Percentiles rank a stretch among this genome's conserved stretches.
Evolutionary conservation across 352 stramenopile species (phyloP).

Genomic region (Pythium oligandrum): DNA sequence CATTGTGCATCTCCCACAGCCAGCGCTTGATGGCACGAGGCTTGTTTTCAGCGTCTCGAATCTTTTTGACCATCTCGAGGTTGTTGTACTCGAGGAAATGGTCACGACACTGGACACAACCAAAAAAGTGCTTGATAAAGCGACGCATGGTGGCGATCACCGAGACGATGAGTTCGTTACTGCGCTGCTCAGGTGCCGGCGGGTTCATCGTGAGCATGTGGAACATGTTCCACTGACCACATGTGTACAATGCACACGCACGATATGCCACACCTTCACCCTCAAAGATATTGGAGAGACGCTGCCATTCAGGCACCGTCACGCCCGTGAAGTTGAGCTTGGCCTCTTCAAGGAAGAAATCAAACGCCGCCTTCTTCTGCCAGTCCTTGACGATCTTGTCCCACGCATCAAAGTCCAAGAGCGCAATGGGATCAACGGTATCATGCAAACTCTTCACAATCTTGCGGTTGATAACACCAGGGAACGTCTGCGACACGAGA

Average conservation of each 20-base stretch:
- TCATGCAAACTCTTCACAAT: conserved; percentile 48
- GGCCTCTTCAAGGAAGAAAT: conserved; percentile 53
- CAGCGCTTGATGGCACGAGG: conserved; percentile 59
- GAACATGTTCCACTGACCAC: conserved; percentile 85
- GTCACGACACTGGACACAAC: conserved; percentile 69
- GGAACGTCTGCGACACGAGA: conserved; percentile 68
- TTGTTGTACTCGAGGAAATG: conserved; percentile 80
- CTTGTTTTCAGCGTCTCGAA: conserved; percentile 65
- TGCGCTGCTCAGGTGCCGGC: conserved; percentile 28
- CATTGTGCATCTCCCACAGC: conserved; percentile 85
- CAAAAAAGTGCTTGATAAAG: conserved; percentile 86
- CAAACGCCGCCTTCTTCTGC: conserved; percentile 41
- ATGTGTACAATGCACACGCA: conserved; percentile 76
- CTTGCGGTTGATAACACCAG: conserved; percentile 66
- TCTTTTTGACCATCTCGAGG: conserved; percentile 56
- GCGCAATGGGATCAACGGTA: conserved; percentile 36
- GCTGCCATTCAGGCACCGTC: conserved; percentile 60
- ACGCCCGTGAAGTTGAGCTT: conserved; percentile 45
- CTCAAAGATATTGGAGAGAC: conserved; percentile 53
- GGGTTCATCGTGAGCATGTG: conserved; percentile 83
- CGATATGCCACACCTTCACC: conserved; percentile 61
- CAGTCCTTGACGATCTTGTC: conserved; percentile 55
- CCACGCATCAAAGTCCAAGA: conserved; percentile 73
- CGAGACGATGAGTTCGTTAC: conserved; percentile 50
- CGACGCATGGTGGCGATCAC: conserved; percentile 72